A percentile compares a stretch with the other conserved stretches of the same genome.
These are phyloP conservation scores for Ambrosia artemisiifolia DNA, from an alignment of 129 eudicot genomes.

Conservation along the genomic window DNA sequence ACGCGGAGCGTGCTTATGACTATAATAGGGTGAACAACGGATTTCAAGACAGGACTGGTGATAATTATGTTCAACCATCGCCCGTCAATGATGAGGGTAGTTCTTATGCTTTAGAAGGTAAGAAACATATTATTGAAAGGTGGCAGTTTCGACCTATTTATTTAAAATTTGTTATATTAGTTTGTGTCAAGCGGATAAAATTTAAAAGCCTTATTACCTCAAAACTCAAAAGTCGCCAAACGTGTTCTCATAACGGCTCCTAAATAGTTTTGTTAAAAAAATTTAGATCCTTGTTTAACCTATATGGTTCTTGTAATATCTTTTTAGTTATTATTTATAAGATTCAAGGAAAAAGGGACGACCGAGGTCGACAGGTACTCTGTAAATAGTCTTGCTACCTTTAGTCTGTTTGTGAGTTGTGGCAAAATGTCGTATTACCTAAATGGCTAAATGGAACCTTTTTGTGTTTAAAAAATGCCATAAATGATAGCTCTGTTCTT, in stretches of 20 bases:
- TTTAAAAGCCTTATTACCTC: no score
- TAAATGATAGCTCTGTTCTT: not conserved
- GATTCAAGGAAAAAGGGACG: not conserved
- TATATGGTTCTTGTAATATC: not conserved
- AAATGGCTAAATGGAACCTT: no score
- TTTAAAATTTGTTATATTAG: not conserved
- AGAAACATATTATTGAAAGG: not conserved
- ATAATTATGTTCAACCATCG: constrained; percentile 37
- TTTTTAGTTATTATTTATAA: not conserved
- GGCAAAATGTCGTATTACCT: no score
- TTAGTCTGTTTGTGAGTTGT: no score
- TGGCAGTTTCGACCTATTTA: no score
- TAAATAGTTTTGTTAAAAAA: no score
- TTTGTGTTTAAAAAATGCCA: constrained; percentile 2
- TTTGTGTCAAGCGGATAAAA: not conserved
- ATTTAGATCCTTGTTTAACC: not conserved
- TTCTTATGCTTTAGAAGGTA: constrained; percentile 62
- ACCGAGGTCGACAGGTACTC: no score
- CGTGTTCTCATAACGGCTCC: no score
- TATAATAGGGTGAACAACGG: constrained; percentile 31
- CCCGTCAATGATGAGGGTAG: constrained; percentile 32
- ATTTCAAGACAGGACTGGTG: constrained; percentile 37
- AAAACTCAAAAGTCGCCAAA: no score
- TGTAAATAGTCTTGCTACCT: not conserved
- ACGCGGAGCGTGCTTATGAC: constrained; percentile 10